Base-by-base conservation (phyloP, 495 filamentous ascomycete species). In the Talaromyces thailandensis region DNA sequence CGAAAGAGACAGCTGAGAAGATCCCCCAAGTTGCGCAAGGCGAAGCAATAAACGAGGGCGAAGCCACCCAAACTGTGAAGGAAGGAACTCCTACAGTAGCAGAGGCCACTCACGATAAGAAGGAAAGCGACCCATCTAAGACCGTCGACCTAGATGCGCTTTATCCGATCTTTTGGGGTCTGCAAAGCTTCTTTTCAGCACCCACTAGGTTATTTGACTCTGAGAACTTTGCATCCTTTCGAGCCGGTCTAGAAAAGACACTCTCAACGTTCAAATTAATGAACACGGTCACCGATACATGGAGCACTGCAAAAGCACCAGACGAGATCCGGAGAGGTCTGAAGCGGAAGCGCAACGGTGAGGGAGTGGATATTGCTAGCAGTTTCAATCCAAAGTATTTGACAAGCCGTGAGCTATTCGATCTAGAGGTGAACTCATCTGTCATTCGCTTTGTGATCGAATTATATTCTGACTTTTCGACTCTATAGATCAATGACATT, bases 341-440 rank as follows among this genome's bases (percentile, higher is more conserved):
- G n/a, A 95, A 95, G 72, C 81, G 89, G 29, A 96, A 93, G 69
- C 82, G 85, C 26, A 74, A 68, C 37, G 81, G 82, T 31, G 82
- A 87, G 50, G 78, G 75, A 0, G 81, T 83, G 53, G 82, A 85
- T 58, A 79, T 91, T 52, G 81, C 87, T 32, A 89, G 86, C 69
- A 88, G 82, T 24, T 96, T 95, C 77, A 98, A 98, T 67, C 92
- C 94, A 8, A 98, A 97, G 69, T 99, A 98, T 73, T 80, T 99
- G 11, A 99, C 94, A 21, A 95, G 91, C 65, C 82, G 89, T 57
- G 95, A 98, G 70, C 80, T 99, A 3, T 99, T 99, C 74, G 90
- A 94, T 65, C 84, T 98, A 51, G 94, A 99, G 81, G 89, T 91
- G 79, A 59, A 7, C 28, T 58, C 25, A 26, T 51, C 16, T 28